Base-by-base conservation (phyloP, 2,329 filamentous ascomycete genomes). In the Pseudogymnoascus sp. region DNA sequence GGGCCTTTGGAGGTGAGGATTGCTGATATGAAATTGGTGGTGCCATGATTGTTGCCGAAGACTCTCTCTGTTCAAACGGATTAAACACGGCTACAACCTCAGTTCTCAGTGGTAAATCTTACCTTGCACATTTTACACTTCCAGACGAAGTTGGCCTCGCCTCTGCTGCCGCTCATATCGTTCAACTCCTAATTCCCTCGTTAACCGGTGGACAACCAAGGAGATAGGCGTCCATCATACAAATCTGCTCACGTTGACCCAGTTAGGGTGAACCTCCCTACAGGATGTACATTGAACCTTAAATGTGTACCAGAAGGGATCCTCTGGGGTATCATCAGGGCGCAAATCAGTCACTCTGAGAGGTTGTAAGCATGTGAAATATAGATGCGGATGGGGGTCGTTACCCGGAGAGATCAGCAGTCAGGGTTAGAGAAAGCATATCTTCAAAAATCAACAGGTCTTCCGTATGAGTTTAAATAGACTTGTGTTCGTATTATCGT, bases 91-190 rank as follows among this genome's bases (percentile, higher is more conserved):
- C 19, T 12, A 68, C 58, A 65, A 62, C 33, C 16, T 11, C 8
- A 3, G 2, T 58, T 30, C 11, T 2, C 12, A 60, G 33, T n/a
- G 23, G 5, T 41, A 35, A 49, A 16, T 73, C 77, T 30, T 68
- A 94, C 92, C 84, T 94, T 95, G 86, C 94, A 99, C 73, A 94
- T 93, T 77, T 95, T 96, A 83, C 94, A 99, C 75, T 87, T 92
- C 93, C 94, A 99, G n/a, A 99, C 94, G 76, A 99, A 99, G 76
- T 97, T 97, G 65, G 94, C 94, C 76, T 97, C 92, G 67, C 94
- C 94, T 71, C 91, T 85, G 75, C 92, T 97, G 36, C 92, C 92
- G 66, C 91, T 94, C 75, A 97, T 86, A 67, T 97, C 92, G 72
- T 95, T 92, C 71, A 81, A 83, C 73, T 97, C 93, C 91, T 96